phyloP scores from a whole-genome alignment of 2,329 filamentous ascomycete species.

The Lasiodiplodia hormozganensis region DNA sequence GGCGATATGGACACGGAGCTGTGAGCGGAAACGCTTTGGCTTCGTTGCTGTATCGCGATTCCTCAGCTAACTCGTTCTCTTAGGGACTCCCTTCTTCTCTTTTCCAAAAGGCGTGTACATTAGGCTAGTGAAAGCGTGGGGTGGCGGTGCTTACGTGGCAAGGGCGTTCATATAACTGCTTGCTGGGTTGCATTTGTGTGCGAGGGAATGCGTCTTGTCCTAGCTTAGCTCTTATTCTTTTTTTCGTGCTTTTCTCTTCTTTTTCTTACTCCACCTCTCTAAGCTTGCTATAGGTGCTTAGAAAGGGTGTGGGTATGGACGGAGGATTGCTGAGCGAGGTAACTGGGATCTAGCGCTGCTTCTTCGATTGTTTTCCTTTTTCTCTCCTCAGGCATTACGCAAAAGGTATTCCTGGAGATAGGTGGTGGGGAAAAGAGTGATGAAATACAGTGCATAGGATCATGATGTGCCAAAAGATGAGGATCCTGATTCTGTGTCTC shows the following conservation, averaged over 20 bases:
- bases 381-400: neutral
- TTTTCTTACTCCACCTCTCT: neutral
- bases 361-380: neutral
- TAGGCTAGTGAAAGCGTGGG: neutral
- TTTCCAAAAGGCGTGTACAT: neutral
- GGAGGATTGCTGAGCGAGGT: neutral
- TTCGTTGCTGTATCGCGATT: neutral
- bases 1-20: conserved; percentile 27
- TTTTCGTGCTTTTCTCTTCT: neutral
- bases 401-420: neutral
- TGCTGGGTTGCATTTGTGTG: neutral
- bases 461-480: neutral
- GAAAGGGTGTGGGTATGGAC: neutral
- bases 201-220: neutral
- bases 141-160: neutral
- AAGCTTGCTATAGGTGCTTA: neutral
- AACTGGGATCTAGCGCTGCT: neutral
- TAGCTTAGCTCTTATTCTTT: neutral
- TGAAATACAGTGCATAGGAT: neutral
- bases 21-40: neutral
- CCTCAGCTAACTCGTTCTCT: neutral
- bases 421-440: neutral
- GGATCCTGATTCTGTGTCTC: neutral
- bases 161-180: neutral
- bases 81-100: neutral